Evolutionary conservation across 2,329 filamentous ascomycete genomes (phyloP), one percentile per base, ranked within the genome.

Genomic region (Trichoderma brevicompactum): DNA sequence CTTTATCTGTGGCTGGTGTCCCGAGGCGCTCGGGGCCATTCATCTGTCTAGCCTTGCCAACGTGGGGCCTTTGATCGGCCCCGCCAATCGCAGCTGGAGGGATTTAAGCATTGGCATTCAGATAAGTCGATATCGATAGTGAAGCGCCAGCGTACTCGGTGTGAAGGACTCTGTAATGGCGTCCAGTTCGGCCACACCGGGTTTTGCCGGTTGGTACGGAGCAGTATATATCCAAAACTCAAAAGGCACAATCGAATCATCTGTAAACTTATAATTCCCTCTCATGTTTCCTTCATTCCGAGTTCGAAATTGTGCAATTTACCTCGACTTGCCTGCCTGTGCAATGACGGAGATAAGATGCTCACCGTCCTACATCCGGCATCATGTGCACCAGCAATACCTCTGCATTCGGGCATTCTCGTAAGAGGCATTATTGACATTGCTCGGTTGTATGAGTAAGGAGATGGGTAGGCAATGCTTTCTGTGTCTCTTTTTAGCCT

Each of bases 21-120:
- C 19, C 19, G 43, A 34, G n/a, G 17, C 63, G 40, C 19, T 58
- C 54, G 44, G 54, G 46, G 49, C 63, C 63, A 65, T 58, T 65
- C 63, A 65, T 46, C 48, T 52, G 32, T 60, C 55, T 23, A 60
- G 36, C 63, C 48, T 65, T 52, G 46, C 38, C 55, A 65, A 65
- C 54, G 63, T 65, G 63, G 63, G 63, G 38, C 63, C 38, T 38
- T 55, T 43, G 46, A 52, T 65, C 54, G 63, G 46, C 38, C 48
- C 63, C 54, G 52, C 61, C 2, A 49, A 55, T 56, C 15, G 61
- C 52, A 54, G 49, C 40, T 38, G 28, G 17, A 19, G 49, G 12
- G 32, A 19, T 34, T 54, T 43, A 36, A 58, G 52, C 52, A 32
- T 50, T 32, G 28, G 49, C 46, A 61, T 53, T 19, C 60, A 17